Base-by-base conservation (phyloP, 2,329 filamentous ascomycete genomes). In the Xylaria sp. region DNA sequence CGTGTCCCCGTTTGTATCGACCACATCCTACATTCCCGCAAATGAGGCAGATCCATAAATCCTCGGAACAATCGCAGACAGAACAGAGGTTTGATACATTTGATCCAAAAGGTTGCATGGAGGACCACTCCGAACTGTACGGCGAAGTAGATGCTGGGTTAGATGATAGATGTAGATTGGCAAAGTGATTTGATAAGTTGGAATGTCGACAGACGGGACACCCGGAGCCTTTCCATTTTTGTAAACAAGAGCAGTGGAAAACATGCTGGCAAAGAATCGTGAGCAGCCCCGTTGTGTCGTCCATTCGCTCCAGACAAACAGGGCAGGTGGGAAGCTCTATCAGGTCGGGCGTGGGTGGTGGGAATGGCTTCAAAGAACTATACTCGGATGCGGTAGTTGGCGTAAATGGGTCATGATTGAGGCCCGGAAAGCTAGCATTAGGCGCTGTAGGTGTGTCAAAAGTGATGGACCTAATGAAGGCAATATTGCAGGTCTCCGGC, bases 221-320 rank as follows among this genome's bases (percentile, higher is more conserved):
- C 3, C 93, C 93, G 30, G 87, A 89, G 3, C 93, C 92, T 71
- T 90, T 91, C 94, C 94, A 99, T 71, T 94, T 97, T 70, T 96
- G 90, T 0, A 99, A 80, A 74, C 94, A 99, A 1, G 88, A 92
- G 71, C 94, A 97, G 73, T 99, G 94, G 71, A 99, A 99, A 55
- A 97, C 91, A 69, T 99, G 94, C 70, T 97, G 93, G 72, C 94
- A 99, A 35, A 95, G 87, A 47, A 97, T 97, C 0, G 94, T 99
- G 71, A 99, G 84, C 2, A 99, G 80, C 0, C 94, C 94, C 0
- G 92, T 95, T 0, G 92, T 97, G 72, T 97, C 93, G 70, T 99
- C 94, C 94, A 99, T 99, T 52, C 93, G 88, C 73, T 99, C 94
- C 4, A 99, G 82, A 66, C 94, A 99, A 8, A 99, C 94, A 0